phyloP scores from a whole-genome alignment of 1,284 basidiomycete species.

The Bondarzewia mesenterica region DNA sequence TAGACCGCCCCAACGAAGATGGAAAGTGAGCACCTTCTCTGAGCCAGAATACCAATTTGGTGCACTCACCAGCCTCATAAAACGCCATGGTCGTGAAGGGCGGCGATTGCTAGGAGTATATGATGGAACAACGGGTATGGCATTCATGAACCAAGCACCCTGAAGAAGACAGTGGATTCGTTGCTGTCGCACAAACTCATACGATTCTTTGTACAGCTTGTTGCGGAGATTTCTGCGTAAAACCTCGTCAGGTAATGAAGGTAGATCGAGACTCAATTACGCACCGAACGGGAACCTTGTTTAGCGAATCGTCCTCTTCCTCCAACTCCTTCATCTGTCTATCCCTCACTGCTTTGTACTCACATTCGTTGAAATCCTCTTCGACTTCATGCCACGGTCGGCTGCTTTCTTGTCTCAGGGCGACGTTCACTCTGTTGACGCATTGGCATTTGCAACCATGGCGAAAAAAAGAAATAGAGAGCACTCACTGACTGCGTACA shows the following conservation, averaged over 20 bases:
- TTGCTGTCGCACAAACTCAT: constrained; percentile 88
- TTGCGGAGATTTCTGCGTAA: constrained; percentile 67
- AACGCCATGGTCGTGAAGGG: constrained; percentile 63
- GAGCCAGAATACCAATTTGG: too few relatives aligned
- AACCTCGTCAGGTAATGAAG: constrained; percentile 4
- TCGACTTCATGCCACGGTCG: constrained; percentile 84
- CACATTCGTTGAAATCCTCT: constrained; percentile 76
- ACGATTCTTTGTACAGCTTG: constrained; percentile 86
- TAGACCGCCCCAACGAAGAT: too few relatives aligned
- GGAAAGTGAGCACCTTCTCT: too few relatives aligned
- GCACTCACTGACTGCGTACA: constrained; percentile 77
- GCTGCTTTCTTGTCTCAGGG: constrained; percentile 67
- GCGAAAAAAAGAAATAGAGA: background rate
- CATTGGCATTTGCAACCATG: constrained; percentile 7
- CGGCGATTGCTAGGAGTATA: constrained; percentile 37
- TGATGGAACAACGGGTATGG: constrained; percentile 37
- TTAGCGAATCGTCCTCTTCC: constrained; percentile 83
- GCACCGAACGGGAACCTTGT: constrained; percentile 77
- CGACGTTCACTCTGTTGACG: constrained; percentile 59
- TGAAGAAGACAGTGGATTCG: constrained; percentile 81
- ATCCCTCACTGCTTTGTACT: constrained; percentile 84
- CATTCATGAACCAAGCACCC: constrained; percentile 89
- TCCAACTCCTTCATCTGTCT: constrained; percentile 93
- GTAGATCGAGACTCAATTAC: constrained; percentile 21
- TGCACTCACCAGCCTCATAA: constrained; percentile 77